phyloP scores from a whole-genome alignment of 1,284 basidiomycete genomes.

The Macrocystidia cucumis region DNA sequence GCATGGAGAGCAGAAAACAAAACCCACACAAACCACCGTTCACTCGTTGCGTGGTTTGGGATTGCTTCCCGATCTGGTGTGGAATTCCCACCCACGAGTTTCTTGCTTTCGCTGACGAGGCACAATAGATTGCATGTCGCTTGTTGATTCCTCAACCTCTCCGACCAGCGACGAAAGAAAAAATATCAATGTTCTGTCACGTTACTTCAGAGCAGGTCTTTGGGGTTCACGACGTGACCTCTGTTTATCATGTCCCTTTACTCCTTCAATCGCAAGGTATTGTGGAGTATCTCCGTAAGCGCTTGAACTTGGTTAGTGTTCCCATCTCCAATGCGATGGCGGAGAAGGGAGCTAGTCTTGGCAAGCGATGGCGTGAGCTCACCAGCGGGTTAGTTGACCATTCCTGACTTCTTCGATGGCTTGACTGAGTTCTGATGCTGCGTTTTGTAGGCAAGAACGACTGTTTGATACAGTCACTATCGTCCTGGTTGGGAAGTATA shows the following conservation, averaged over 20 bases:
- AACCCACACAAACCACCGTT: conserved; percentile 96
- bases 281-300: conserved; percentile 75
- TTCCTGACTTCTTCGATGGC: too few relatives aligned
- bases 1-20: conserved; percentile 99
- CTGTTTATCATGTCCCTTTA: conserved; percentile 96
- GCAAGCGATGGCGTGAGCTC: conserved; percentile 76
- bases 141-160: conserved; percentile 68
- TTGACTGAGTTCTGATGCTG: too few relatives aligned
- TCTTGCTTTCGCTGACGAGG: conserved; percentile 2
- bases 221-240: conserved; percentile 94
- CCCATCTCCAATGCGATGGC: conserved; percentile 46
- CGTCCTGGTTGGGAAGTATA: conserved; percentile 97
- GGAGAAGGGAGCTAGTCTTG: conserved; percentile 60
- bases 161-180: conserved; percentile 81
- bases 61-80: conserved; percentile 85
- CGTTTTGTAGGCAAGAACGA: conserved; percentile 68
- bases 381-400: conserved; percentile 54
- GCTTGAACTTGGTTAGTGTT: conserved; percentile 68
- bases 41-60: conserved; percentile 92
- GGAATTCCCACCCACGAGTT: conserved; percentile 19
- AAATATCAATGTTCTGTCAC: conserved; percentile 99
- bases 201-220: conserved; percentile 91
- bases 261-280: conserved; percentile 92
- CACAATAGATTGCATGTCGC: conserved; percentile 90
- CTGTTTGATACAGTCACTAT: conserved; percentile 90